Conservation (phyloP, 75 land plant genomes). For the Cunninghamia lanceolata region DNA sequence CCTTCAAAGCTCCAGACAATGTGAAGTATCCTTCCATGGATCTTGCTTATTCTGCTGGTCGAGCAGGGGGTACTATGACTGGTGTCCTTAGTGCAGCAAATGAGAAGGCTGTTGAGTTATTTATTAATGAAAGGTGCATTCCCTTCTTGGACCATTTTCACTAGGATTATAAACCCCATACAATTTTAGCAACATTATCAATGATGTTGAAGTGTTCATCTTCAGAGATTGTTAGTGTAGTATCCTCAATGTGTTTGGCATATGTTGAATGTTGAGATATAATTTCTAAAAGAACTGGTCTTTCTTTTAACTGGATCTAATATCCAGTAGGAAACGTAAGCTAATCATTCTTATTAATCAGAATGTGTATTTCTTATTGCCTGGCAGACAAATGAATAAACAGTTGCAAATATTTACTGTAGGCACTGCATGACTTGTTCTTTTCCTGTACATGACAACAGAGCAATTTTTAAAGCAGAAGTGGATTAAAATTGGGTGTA, state of each 20-base stretch:
- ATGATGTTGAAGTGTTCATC: background rate
- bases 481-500: background rate
- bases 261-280: background rate
- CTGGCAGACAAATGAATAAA: background rate
- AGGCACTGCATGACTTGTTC: background rate
- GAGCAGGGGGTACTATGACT: constrained; percentile 98
- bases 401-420: background rate
- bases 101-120: constrained; percentile 98
- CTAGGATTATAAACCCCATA: background rate
- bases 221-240: background rate
- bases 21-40: constrained; percentile 95
- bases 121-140: constrained; percentile 80
- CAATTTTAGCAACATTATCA: background rate
- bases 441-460: background rate
- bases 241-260: background rate
- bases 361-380: background rate
- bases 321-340: background rate
- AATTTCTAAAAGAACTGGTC: background rate
- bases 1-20: constrained; percentile 85
- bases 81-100: constrained; percentile 98
- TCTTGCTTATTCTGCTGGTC: constrained; percentile 92
- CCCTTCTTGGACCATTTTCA: background rate
- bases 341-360: background rate
- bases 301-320: background rate
- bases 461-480: background rate